phyloP scores from a whole-genome alignment of 2,329 filamentous ascomycete genomes.

The Rutstroemia sp. region DNA sequence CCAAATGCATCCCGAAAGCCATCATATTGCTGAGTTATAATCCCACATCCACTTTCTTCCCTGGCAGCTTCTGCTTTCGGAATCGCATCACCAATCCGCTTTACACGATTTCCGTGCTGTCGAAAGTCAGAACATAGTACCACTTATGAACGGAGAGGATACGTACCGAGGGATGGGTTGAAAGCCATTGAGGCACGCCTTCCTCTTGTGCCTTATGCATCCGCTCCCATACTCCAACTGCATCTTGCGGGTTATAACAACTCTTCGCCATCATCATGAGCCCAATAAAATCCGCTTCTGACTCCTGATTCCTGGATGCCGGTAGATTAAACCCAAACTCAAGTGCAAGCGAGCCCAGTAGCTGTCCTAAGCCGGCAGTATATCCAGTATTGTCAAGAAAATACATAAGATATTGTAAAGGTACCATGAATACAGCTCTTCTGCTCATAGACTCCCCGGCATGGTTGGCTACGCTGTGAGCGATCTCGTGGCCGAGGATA shows the following conservation, averaged over 20 bases:
- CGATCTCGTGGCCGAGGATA: slow-evolving; percentile 73
- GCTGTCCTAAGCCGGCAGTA: slow-evolving; percentile 19
- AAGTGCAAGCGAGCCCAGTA: slow-evolving; percentile 30
- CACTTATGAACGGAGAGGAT: not conserved
- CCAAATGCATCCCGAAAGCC: slow-evolving; percentile 4
- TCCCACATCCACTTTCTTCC: slow-evolving; percentile 43
- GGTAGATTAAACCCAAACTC: slow-evolving; percentile 60
- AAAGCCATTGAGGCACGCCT: slow-evolving; percentile 62
- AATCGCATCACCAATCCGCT: slow-evolving; percentile 58
- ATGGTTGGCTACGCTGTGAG: slow-evolving; percentile 66
- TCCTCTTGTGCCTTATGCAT: slow-evolving; percentile 50
- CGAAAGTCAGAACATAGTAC: slow-evolving; percentile 11
- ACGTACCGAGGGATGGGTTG: slow-evolving; percentile 66
- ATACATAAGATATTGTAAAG: slow-evolving; percentile 31
- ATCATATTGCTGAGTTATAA: slow-evolving; percentile 5
- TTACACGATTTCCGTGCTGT: slow-evolving; percentile 53
- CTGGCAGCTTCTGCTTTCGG: slow-evolving; percentile 48
- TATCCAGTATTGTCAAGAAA: slow-evolving; percentile 26
- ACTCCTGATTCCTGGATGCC: slow-evolving; percentile 64
- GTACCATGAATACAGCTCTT: slow-evolving; percentile 28
- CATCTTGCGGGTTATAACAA: slow-evolving; percentile 65
- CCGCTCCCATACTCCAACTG: slow-evolving; percentile 57
- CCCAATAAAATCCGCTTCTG: slow-evolving; percentile 74
- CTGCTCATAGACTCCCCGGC: slow-evolving; percentile 53
- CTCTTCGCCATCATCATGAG: slow-evolving; percentile 77